A percentile compares a stretch with the other conserved stretches of the same genome.
Conservation (phyloP, 805 yeast genomes). For the Torulaspora gathmanii region DNA sequence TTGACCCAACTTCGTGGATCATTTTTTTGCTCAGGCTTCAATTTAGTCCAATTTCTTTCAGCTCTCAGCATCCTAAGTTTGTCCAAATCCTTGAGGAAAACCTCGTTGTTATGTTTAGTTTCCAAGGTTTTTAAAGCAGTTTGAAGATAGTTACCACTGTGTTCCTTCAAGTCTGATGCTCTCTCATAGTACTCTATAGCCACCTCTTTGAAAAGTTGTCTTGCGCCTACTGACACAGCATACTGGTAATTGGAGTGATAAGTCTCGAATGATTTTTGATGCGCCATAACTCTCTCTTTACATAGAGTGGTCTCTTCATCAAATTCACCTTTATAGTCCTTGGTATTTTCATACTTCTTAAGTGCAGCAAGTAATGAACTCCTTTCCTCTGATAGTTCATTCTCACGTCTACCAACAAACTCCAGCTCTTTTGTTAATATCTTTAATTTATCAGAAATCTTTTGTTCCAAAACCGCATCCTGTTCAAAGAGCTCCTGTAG, state of each 20-base stretch:
- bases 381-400: conserved; percentile 20
- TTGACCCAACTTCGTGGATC: conserved; percentile 25
- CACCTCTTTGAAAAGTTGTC: conserved; percentile 25
- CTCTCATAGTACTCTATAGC: conserved; percentile 26
- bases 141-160: conserved; percentile 20
- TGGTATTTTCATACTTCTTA: conserved; percentile 19
- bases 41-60: conserved; percentile 26
- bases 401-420: conserved; percentile 26
- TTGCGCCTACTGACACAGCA: conserved; percentile 23
- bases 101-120: conserved; percentile 15
- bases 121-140: conserved; percentile 22
- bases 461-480: conserved; percentile 23
- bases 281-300: conserved; percentile 21
- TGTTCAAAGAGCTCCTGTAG: conserved; percentile 23
- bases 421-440: conserved; percentile 21
- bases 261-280: conserved; percentile 18
- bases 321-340: conserved; percentile 22
- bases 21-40: conserved; percentile 20
- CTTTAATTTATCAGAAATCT: conserved; percentile 18
- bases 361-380: conserved; percentile 19
- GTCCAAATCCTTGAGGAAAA: conserved; percentile 23
- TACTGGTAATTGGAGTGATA: conserved; percentile 24
- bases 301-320: conserved; percentile 26
- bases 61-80: conserved; percentile 24
- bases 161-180: conserved; percentile 24